Evolutionary conservation across 495 filamentous ascomycete genomes (phyloP), one percentile per base, ranked within the genome.

Genomic region (Usnea hakonensis): DNA sequence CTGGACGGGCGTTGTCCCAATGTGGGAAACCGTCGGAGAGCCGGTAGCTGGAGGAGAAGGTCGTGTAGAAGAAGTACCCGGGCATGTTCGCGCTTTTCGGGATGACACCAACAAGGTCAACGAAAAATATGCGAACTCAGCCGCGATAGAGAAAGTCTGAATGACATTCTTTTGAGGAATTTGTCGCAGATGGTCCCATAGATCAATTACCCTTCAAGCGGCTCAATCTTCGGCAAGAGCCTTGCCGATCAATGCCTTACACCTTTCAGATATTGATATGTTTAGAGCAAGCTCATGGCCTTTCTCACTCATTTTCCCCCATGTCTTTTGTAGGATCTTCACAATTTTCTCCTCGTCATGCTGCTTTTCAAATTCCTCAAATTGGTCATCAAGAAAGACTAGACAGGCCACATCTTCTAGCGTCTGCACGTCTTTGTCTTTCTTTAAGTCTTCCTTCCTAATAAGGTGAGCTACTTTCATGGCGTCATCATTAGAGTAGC

Each of bases 1-100:
- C 10, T 95, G 90, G 91, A 88, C 87, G 0, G 91, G 91, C 0
- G 90, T 95, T n/a, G 79, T 96, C 23, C 91, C 91, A 3, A 78
- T 89, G 35, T 87, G 82, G 73, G 79, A 80, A 50, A 78, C 73
- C 0, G 73, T 89, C 58, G 90, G 88, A 0, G 78, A 85, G 57
- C 90, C 92, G 0, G 66, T 94, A n/a, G 72, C 85, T 1, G 80
- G 78, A n/a, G 73, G 77, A 43, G 78, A 84, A 61, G 88, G 90
- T 63, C 73, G 75, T 43, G 75, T 90, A 0, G 63, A 68, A n/a
- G 65, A 77, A 14, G 76, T 87, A 23, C 91, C 90, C 0, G 79
- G 75, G 61, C 85, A 92, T 77, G 65, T 95, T 44, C 71, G 62
- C 4, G 78, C 79, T 9, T 91, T 78, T 67, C 73, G 85, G 60